Evolutionary conservation across 1,284 basidiomycete genomes (phyloP).

Genomic region (Somion occarium): DNA sequence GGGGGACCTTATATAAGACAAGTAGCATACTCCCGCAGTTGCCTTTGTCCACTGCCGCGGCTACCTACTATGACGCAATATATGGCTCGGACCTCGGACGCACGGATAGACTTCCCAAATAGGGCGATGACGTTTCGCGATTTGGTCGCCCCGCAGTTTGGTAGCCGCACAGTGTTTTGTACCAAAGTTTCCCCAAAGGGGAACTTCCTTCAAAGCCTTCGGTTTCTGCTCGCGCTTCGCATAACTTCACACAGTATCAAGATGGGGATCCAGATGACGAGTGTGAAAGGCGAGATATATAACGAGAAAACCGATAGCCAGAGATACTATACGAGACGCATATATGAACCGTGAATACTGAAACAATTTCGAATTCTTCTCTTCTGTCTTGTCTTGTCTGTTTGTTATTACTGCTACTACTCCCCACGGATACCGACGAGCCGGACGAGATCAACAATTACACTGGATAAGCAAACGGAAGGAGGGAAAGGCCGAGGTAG

Average conservation of each 20-base stretch:
- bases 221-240: too few species aligned
- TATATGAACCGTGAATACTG: not conserved
- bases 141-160: too few species aligned
- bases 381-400: too few species aligned
- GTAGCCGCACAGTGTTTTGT: too few species aligned
- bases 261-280: too few species aligned
- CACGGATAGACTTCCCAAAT: too few species aligned
- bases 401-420: not conserved
- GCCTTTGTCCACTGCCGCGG: not conserved
- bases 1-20: not conserved
- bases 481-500: not conserved
- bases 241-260: too few species aligned
- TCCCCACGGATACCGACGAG: not conserved
- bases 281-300: too few species aligned
- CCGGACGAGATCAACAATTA: not conserved
- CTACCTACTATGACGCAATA: not conserved
- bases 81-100: not conserved
- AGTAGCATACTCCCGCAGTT: not conserved
- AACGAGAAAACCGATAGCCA: too few species aligned
- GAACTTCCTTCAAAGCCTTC: too few species aligned
- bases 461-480: not conserved
- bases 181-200: too few species aligned
- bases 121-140: too few species aligned
- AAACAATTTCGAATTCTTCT: not conserved
- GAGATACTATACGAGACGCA: not conserved